These are phyloP conservation scores for Arxiozyma bovina DNA, from an alignment of 1,139 yeast species.

Conservation along the genomic window DNA sequence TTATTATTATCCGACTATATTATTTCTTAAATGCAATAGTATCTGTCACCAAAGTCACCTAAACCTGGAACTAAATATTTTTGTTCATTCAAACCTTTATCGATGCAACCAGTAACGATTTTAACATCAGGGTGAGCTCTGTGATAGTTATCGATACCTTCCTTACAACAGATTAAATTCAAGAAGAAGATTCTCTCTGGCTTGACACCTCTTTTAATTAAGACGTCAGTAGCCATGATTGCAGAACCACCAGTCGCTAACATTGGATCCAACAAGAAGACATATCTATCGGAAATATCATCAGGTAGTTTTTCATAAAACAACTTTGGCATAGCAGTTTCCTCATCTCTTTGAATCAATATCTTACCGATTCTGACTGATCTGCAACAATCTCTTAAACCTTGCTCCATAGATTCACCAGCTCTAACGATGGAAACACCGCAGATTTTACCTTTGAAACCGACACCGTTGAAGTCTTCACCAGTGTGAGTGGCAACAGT, in stretches of 20 bases:
- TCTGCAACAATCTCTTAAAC: slow-evolving; percentile 92
- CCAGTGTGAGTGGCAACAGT: slow-evolving; percentile 71
- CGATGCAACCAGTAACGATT: slow-evolving; percentile 90
- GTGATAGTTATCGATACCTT: slow-evolving; percentile 75
- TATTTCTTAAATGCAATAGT: slow-evolving; percentile 65
- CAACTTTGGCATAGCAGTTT: slow-evolving; percentile 67
- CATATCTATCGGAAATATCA: slow-evolving; percentile 81
- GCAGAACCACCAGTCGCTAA: slow-evolving; percentile 98
- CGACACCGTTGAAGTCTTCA: slow-evolving; percentile 64
- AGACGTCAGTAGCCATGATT: slow-evolving; percentile 89
- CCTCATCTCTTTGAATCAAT: slow-evolving; percentile 93
- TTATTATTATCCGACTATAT: too few relatives aligned
- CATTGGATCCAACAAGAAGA: slow-evolving; percentile 90
- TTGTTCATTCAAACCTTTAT: slow-evolving; percentile 72
- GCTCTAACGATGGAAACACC: slow-evolving; percentile 97
- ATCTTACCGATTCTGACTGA: slow-evolving; percentile 94
- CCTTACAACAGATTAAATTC: slow-evolving; percentile 89
- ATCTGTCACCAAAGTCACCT: slow-evolving; percentile 97
- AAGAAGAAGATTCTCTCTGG: slow-evolving; percentile 80
- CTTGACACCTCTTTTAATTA: slow-evolving; percentile 75
- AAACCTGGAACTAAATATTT: slow-evolving; percentile 88
- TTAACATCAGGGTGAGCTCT: slow-evolving; percentile 72
- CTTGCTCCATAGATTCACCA: slow-evolving; percentile 98
- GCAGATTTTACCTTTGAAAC: slow-evolving; percentile 84
- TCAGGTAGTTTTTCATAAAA: slow-evolving; percentile 91